A percentile compares a stretch with the other conserved stretches of the same genome.
phyloP scores from a whole-genome alignment of 805 yeast genomes.

The Danielozyma ontarioensis region DNA sequence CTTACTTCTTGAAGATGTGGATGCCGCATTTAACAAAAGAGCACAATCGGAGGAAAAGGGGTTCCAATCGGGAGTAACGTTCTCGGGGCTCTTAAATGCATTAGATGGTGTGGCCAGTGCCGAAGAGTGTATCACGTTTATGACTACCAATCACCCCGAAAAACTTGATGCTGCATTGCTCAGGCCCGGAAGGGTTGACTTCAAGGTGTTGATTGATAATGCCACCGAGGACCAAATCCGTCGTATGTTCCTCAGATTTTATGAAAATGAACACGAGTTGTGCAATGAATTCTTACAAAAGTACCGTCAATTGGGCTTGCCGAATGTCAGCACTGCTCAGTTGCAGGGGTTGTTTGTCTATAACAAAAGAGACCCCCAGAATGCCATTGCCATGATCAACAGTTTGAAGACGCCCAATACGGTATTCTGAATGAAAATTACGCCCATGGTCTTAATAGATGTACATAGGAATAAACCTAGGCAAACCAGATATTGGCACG shows the following conservation, averaged over 20 bases:
- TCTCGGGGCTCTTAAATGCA: slow-evolving; percentile 89
- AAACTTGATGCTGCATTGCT: slow-evolving; percentile 86
- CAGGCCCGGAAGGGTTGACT: slow-evolving; percentile 93
- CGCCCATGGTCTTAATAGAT: no score
- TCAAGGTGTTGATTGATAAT: slow-evolving; percentile 74
- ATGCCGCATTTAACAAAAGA: slow-evolving; percentile 89
- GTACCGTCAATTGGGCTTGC: slow-evolving; percentile 41
- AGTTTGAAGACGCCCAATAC: slow-evolving; percentile 30
- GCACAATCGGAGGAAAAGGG: slow-evolving; percentile 74
- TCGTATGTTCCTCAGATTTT: slow-evolving; percentile 84
- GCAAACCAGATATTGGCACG: no score
- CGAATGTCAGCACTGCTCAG: slow-evolving; percentile 79
- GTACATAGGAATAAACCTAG: no score
- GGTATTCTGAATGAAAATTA: no score
- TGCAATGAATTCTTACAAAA: slow-evolving; percentile 49
- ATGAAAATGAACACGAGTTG: slow-evolving; percentile 52
- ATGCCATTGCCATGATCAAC: slow-evolving; percentile 64
- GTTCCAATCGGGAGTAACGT: slow-evolving; percentile 83
- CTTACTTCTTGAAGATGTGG: slow-evolving; percentile 84
- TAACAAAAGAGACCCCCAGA: slow-evolving; percentile 76
- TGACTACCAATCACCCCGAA: slow-evolving; percentile 98
- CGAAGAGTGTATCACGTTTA: slow-evolving; percentile 91
- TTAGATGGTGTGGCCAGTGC: slow-evolving; percentile 97
- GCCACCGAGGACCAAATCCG: slow-evolving; percentile 80
- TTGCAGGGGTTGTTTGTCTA: slow-evolving; percentile 93